Evolutionary conservation across 2,329 filamentous ascomycete species (phyloP).

Genomic region (Stemphylium beticola): DNA sequence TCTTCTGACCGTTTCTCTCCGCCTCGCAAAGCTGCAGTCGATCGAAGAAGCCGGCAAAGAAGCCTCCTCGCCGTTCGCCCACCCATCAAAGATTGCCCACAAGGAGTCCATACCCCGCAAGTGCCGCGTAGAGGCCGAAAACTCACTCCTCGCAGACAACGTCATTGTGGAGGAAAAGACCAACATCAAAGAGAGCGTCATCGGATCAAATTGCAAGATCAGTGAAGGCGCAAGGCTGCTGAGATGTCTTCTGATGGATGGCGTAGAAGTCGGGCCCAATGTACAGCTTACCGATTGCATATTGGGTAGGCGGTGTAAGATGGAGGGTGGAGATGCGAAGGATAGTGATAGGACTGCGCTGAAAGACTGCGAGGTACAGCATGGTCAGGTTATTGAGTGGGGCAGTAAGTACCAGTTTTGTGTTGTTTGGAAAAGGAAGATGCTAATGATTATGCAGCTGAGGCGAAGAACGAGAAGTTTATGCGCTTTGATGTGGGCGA

Average conservation of each 20-base stretch:
- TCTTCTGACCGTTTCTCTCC: conserved; percentile 80
- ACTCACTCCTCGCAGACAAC: conserved; percentile 86
- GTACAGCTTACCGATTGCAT: conserved; percentile 89
- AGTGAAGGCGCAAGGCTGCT: conserved; percentile 82
- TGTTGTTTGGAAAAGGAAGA: not conserved
- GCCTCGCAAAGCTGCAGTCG: conserved; percentile 82
- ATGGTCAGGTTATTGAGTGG: conserved; percentile 81
- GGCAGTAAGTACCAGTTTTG: conserved; percentile 56
- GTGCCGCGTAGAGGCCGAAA: conserved; percentile 80
- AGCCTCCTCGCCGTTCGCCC: conserved; percentile 72
- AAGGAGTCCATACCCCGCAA: conserved; percentile 80
- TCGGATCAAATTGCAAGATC: conserved; percentile 87
- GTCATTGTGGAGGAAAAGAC: conserved; percentile 87
- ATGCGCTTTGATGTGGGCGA: conserved; percentile 57
- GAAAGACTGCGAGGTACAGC: conserved; percentile 90
- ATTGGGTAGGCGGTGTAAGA: conserved; percentile 77
- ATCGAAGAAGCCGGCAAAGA: conserved; percentile 65
- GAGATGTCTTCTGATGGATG: conserved; percentile 93
- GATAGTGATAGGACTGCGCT: conserved; percentile 60
- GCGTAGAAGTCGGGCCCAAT: conserved; percentile 81
- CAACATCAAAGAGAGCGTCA: conserved; percentile 89
- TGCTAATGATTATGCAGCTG: conserved; percentile 42
- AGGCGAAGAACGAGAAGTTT: conserved; percentile 68
- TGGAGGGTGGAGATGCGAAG: conserved; percentile 74
- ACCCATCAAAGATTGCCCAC: conserved; percentile 79